These are phyloP conservation scores for Fusarium haematococcum DNA, from an alignment of 2,329 filamentous ascomycete species.

Conservation along the genomic window DNA sequence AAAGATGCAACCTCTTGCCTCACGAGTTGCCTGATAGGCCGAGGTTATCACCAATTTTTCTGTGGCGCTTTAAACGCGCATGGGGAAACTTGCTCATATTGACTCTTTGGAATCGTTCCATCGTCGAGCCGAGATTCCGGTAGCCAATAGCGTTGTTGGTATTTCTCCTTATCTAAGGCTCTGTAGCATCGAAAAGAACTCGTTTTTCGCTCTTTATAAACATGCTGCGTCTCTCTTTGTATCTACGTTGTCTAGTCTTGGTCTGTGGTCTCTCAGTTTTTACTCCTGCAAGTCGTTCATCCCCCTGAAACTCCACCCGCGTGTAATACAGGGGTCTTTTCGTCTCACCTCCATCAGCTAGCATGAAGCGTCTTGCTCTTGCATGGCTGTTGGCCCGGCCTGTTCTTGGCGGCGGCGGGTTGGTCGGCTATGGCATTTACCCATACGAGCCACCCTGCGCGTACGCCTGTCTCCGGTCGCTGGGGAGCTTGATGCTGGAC, in stretches of 20 bases:
- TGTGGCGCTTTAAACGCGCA: neutral
- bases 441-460: slow-evolving; percentile 8
- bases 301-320: neutral
- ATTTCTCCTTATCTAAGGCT: neutral
- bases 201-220: neutral
- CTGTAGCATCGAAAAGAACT: neutral
- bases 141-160: neutral
- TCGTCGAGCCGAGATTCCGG: neutral
- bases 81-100: neutral
- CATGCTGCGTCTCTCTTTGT: neutral
- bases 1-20: neutral
- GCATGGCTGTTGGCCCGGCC: neutral
- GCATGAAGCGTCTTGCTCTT: neutral
- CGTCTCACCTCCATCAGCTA: neutral
- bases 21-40: neutral
- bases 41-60: neutral
- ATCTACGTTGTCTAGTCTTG: neutral
- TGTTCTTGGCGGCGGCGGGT: neutral
- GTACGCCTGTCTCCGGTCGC: neutral
- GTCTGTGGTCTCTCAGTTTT: neutral
- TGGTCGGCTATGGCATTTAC: slow-evolving; percentile 12
- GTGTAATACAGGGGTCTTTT: neutral
- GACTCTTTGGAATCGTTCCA: neutral
- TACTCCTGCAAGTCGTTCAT: neutral
- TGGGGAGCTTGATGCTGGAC: slow-evolving; percentile 3